Evolutionary conservation across 2,329 filamentous ascomycete species (phyloP), one percentile per base, ranked within the genome.

Genomic region (Cyclaneusma minus): DNA sequence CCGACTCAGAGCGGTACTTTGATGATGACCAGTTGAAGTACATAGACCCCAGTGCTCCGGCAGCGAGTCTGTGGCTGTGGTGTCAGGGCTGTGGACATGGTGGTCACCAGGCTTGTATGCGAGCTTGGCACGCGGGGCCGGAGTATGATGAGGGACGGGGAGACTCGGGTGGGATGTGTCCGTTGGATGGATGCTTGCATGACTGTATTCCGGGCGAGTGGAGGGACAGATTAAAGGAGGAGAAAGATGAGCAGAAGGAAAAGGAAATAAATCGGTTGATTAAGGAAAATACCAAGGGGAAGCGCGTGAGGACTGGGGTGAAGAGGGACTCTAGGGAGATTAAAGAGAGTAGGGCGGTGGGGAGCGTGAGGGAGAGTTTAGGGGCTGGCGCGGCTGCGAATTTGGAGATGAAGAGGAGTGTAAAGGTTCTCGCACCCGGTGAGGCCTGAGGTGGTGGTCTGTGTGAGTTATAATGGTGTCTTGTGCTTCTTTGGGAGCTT

Each of bases 171-270:
- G 70, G 70, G 0, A 71, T 62, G 44, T 76, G 70, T 35, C 69
- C 70, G 2, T 48, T 71, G n/a, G 68, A 74, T 34, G 69, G 70
- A 0, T 76, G 70, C 40, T 62, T 68, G 3, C 70, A 76, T 38
- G 64, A 65, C 15, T 76, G 70, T 33, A 54, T 75, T 0, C 67
- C 68, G 0, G 65, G 67, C 0, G 52, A 51, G 18, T 71, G 67
- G 49, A 56, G 64, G 4, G 52, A 60, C 5, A 62, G 68, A 36
- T 54, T 43, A 2, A 49, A 43, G 56, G 4, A 55, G 54, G 16
- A 47, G 24, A 41, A 32, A 22, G 34, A 36, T 8, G 29, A 24
- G 6, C 29, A 15, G 11, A 38, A 30, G 18, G 34, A 35, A 4
- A 65, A 68, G n/a, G 65, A 70, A 29, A 45, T 70, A 3, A 57